phyloP scores from a whole-genome alignment of 805 yeast genomes.

The Teunomyces tritomae region DNA sequence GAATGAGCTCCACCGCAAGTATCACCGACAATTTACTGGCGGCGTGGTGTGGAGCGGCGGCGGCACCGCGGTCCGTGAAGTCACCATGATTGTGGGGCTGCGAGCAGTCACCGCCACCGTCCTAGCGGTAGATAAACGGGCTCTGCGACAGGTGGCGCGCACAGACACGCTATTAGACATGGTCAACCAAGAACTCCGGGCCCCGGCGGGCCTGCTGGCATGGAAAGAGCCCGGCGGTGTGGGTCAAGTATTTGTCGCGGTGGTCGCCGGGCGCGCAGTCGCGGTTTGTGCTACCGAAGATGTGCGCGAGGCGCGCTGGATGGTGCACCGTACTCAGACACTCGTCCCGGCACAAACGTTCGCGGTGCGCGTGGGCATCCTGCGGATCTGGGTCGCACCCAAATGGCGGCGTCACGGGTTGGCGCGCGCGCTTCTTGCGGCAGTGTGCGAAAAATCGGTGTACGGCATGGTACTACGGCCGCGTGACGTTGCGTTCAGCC shows the following conservation, averaged over 20 bases:
- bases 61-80: slow-evolving; percentile 6
- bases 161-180: slow-evolving; percentile 38
- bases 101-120: slow-evolving; percentile 5
- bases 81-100: not conserved
- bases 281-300: slow-evolving; percentile 58
- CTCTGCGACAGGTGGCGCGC: slow-evolving; percentile 18
- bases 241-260: slow-evolving; percentile 45
- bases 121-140: slow-evolving; percentile 10
- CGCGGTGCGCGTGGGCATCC: slow-evolving; percentile 34
- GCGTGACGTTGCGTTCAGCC: slow-evolving; percentile 62
- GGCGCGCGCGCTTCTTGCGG: slow-evolving; percentile 43
- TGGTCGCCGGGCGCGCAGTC: slow-evolving; percentile 46
- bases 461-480: slow-evolving; percentile 48
- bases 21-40: slow-evolving; percentile 47
- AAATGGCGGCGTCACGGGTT: slow-evolving; percentile 50
- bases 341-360: slow-evolving; percentile 47
- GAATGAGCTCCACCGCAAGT: slow-evolving; percentile 45
- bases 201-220: slow-evolving; percentile 39
- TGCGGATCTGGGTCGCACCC: slow-evolving; percentile 44
- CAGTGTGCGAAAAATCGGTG: slow-evolving; percentile 43
- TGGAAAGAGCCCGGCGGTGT: slow-evolving; percentile 24
- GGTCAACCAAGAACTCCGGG: slow-evolving; percentile 60
- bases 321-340: slow-evolving; percentile 51
- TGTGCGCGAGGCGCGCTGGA: slow-evolving; percentile 45
- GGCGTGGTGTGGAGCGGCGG: slow-evolving; percentile 49